These are phyloP conservation scores for Terana coerulea DNA, from an alignment of 768 basidiomycete species.

Conservation along the genomic window DNA sequence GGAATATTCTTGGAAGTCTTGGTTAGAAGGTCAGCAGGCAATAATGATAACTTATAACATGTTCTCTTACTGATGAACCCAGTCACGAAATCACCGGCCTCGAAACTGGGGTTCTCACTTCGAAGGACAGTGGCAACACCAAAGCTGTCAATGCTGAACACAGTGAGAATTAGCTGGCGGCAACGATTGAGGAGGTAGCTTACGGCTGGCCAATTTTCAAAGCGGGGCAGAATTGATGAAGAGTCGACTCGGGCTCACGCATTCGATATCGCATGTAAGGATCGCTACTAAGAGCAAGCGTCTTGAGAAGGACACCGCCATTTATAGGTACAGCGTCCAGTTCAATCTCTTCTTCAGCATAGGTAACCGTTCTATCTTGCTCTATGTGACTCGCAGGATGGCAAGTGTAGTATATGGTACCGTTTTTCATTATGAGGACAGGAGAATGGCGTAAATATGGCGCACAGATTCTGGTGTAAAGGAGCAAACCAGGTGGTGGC, in stretches of 20 bases:
- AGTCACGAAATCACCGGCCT: conserved; percentile 10
- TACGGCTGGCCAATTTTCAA: background rate
- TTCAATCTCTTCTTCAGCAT: conserved; percentile 15
- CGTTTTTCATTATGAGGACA: conserved; percentile 13
- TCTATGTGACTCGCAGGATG: background rate
- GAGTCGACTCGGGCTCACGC: conserved; percentile 5
- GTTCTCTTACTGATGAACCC: conserved; percentile 9
- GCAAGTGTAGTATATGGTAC: conserved; percentile 1
- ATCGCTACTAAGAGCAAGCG: conserved; percentile 14
- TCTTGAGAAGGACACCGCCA: conserved; percentile 19
- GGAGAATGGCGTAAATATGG: too few relatives aligned
- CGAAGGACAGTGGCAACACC: conserved; percentile 13
- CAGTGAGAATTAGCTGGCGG: background rate
- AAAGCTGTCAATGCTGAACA: conserved; percentile 8
- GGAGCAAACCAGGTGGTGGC: too few relatives aligned
- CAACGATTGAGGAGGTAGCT: background rate
- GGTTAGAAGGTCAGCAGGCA: background rate
- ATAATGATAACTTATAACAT: background rate
- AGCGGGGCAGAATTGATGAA: background rate
- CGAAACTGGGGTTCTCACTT: conserved; percentile 9
- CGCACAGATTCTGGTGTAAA: too few relatives aligned
- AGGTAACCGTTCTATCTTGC: conserved; percentile 3
- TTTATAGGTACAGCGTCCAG: conserved; percentile 14
- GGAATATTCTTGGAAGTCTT: conserved; percentile 8
- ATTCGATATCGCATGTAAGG: conserved; percentile 18